Evolutionary conservation across 1,284 basidiomycete genomes (phyloP).

Genomic region (Cryptococcus sp.): DNA sequence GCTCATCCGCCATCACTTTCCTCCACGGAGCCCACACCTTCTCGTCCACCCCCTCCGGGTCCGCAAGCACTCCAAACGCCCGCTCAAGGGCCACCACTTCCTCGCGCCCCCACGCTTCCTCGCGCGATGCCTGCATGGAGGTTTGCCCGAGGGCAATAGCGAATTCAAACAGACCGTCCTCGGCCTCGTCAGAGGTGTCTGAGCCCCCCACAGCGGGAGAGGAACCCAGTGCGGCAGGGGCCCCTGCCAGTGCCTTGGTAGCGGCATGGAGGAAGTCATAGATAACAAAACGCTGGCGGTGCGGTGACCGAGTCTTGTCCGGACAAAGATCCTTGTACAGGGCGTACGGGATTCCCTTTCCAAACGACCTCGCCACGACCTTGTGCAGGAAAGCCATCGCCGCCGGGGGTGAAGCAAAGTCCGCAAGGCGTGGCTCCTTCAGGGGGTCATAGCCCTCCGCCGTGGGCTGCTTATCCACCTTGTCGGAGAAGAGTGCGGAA

Average conservation of each 20-base stretch:
- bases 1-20: conserved; percentile 5
- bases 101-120: neutral
- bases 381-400: conserved; percentile 1
- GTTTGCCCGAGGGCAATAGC: neutral
- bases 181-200: conserved; percentile 1
- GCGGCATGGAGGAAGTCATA: conserved; percentile 8
- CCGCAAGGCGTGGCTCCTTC: neutral
- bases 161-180: neutral
- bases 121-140: neutral
- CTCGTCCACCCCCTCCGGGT: conserved; percentile 4
- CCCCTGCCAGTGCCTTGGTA: neutral
- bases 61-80: conserved; percentile 14
- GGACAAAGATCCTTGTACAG: conserved; percentile 6
- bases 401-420: conserved; percentile 2
- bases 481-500: neutral
- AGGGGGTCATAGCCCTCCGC: neutral
- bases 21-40: conserved; percentile 7
- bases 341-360: neutral
- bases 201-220: conserved; percentile 1
- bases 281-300: conserved; percentile 1
- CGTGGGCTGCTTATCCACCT: neutral
- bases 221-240: neutral
- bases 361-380: neutral
- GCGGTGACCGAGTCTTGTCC: neutral
- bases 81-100: neutral